Evolutionary conservation across 2,329 filamentous ascomycete genomes (phyloP), one percentile per base, ranked within the genome.

Genomic region (Fonsecaea nubica): DNA sequence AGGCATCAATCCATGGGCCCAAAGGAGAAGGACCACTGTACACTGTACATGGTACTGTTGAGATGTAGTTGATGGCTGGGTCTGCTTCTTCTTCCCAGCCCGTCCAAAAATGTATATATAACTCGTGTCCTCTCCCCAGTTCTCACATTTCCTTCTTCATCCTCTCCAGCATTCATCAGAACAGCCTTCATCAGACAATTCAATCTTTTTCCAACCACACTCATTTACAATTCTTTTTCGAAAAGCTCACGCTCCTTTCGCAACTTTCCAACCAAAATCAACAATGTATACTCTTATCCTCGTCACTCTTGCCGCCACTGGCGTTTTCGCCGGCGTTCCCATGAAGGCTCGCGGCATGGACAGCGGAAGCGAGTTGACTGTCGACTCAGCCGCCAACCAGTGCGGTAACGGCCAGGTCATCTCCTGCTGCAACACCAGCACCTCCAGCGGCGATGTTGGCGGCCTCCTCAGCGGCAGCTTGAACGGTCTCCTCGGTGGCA

Each of bases 341-440:
- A 8, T 42, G 15, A 42, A 42, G 40, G 40, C 40, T 18, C 40
- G 40, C 40, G 38, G 12, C 12, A 25, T 25, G 25, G 48, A 6
- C n/a, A 32, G 21, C 50, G 15, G 10, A 18, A 53, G 13, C 6
- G 32, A n/a, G 18, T 13, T 33, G 32, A 53, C 50, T 12, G 50
- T 53, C 50, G 32, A 12, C 13, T 1, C 32, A 32, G 50, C 32
- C 10, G 15, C 13, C 50, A 33, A 53, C 10, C 50, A 53, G 32
- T 58, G 56, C 36, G 56, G 56, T 10, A 58, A 58, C 36, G 56
- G 30, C 12, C 56, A 58, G 30, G 38, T 45, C 35, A 32, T 58
- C 18, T 58, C 56, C n/a, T 58, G 56, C 56, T 58, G 56, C 56
- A 32, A 58, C 56, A 58, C 56, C 56, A 45, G 25, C 56, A 45